Evolutionary conservation across 345 rosid species (phyloP), one percentile per base, ranked within the genome.

Genomic region (Corchorus olitorius): DNA sequence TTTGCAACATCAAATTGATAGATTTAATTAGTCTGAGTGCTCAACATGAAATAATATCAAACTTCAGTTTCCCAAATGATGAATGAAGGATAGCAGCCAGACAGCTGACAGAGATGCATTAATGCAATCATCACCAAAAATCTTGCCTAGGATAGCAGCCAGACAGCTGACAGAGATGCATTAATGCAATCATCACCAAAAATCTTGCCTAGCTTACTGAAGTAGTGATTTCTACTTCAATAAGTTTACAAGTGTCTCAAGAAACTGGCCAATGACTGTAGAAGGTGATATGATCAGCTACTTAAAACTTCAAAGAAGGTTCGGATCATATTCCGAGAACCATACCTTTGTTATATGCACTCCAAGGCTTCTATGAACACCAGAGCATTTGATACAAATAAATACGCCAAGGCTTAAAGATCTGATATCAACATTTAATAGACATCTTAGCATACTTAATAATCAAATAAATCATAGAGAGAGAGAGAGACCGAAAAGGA

Each of bases 331-430:
- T 53, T 35, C 5, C 5, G 27, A 71, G 61, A 78, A 72, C 55
- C 70, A 46, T 79, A 96, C 99, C 94, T 94, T 96, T 78, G 99
- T 85, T 84, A 94, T 88, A 83, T 96, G 99, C 68, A 90, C 97
- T 73, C 99, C 99, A 82, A 96, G 98, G 91, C 98, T 90, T 85
- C 99, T 86, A 82, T 96, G 99, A 50, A 92, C 84, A 76, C 99
- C 99, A 71, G 99, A 94, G 80, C 99, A 96, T 87, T 96, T 96
- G 60, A 96, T 96, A 87, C 99, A 96, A 80, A 96, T 86, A 82
- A 91, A 88, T 13, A 91, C 97, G 82, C 99, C 99, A 15, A 82
- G 78, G 72, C 76, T 93, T 78, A 89, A 58, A 15, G 99, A 96
- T 81, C 99, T 96, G 91, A 79, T 59, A 79, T 63, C 75, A 81